Conservation (phyloP, 768 basidiomycete species). For the Lanmaoa rubissima region DNA sequence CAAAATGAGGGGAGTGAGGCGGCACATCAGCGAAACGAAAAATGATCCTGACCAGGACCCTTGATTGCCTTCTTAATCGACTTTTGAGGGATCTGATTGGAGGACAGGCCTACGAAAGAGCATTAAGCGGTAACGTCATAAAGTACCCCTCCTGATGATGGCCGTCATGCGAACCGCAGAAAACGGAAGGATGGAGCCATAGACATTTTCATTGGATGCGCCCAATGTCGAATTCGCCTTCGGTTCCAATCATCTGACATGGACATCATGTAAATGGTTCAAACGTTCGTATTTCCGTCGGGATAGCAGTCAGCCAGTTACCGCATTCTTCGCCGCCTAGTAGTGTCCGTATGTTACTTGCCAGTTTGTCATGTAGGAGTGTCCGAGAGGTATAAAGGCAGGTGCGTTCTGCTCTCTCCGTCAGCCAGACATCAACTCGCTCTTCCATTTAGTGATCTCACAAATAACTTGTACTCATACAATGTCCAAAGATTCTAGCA, state of each 20-base stretch:
- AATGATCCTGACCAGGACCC: too few species aligned
- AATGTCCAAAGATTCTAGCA: background rate
- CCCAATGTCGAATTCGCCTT: background rate
- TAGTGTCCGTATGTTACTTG: background rate
- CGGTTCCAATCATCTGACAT: background rate
- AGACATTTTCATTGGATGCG: background rate
- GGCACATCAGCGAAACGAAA: too few species aligned
- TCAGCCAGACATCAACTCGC: background rate
- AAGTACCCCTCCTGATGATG: too few species aligned
- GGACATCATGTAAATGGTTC: background rate
- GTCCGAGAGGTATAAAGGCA: constrained; percentile 1
- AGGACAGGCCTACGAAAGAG: too few species aligned
- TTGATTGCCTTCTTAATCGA: too few species aligned
- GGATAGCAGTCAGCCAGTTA: background rate
- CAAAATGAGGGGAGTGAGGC: too few species aligned
- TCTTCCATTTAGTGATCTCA: background rate
- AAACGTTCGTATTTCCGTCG: background rate
- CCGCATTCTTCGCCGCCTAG: background rate
- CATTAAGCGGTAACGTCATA: too few species aligned
- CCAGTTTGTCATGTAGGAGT: background rate
- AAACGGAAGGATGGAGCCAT: background rate
- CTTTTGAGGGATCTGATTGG: too few species aligned
- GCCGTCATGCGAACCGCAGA: too few species aligned
- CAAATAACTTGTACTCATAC: background rate
- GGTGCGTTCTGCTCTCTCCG: background rate